phyloP scores from a whole-genome alignment of 2,329 filamentous ascomycete genomes.

The Venturia nashicola region DNA sequence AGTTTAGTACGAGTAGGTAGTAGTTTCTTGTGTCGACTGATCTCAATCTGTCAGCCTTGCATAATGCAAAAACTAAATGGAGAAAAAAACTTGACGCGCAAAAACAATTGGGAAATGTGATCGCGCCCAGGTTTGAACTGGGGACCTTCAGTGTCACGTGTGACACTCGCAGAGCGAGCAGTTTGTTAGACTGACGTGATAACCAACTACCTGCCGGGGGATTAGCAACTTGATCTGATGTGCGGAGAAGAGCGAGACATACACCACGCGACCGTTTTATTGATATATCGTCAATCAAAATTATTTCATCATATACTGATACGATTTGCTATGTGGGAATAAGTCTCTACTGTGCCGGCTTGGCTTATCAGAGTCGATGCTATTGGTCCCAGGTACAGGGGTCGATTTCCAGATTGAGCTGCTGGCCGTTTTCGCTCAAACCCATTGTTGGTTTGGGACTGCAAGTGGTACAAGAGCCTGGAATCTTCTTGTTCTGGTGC shows the following conservation, averaged over 20 bases:
- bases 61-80: too few species aligned
- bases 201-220: conserved; percentile 26
- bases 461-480: background rate
- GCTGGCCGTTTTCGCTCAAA: background rate
- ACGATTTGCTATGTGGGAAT: too few species aligned
- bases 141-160: background rate
- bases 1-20: too few species aligned
- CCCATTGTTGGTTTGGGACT: background rate
- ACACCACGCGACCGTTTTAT: background rate
- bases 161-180: background rate
- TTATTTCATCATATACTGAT: too few species aligned
- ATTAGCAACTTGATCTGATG: too few species aligned
- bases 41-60: too few species aligned
- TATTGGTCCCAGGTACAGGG: background rate
- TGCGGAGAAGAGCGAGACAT: too few species aligned
- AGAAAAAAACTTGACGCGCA: too few species aligned
- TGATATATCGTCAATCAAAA: too few species aligned
- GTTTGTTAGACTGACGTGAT: conserved; percentile 33
- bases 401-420: background rate
- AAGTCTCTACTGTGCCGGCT: background rate
- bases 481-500: background rate
- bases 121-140: background rate
- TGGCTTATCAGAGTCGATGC: background rate
- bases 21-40: too few species aligned
- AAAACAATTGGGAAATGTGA: background rate